Evolutionary conservation across 169 alveolate genomes (phyloP).

Genomic region (Plasmodium blacklocki): DNA sequence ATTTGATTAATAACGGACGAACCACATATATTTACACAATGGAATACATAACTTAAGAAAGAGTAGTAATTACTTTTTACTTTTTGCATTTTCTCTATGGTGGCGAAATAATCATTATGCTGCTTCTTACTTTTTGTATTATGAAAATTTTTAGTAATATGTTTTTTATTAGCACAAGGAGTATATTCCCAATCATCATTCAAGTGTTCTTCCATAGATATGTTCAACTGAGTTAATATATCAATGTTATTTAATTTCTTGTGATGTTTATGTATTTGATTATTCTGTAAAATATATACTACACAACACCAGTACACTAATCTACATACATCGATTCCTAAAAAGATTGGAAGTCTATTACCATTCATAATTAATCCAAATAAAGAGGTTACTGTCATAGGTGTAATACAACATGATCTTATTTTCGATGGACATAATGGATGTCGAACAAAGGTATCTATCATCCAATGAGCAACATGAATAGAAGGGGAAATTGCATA

Average conservation of each 20-base stretch:
- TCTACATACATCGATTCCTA: constrained; percentile 89
- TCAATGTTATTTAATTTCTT: constrained; percentile 52
- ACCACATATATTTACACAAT: constrained; percentile 61
- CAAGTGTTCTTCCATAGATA: background rate
- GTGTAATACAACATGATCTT: constrained; percentile 82
- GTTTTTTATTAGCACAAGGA: background rate
- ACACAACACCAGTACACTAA: constrained; percentile 86
- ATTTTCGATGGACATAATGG: constrained; percentile 90
- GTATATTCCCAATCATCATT: background rate
- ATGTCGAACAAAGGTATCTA: constrained; percentile 90
- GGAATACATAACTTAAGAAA: constrained; percentile 35
- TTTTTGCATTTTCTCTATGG: constrained; percentile 10
- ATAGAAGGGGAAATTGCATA: constrained; percentile 86
- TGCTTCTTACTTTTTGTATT: background rate
- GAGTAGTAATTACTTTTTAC: constrained; percentile 50
- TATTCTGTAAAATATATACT: constrained; percentile 34
- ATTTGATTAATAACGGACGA: constrained; percentile 67
- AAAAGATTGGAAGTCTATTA: constrained; percentile 88
- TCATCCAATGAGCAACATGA: constrained; percentile 91
- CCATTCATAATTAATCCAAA: constrained; percentile 89
- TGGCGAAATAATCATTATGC: background rate
- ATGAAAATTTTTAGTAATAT: background rate
- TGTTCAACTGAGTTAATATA: constrained; percentile 48
- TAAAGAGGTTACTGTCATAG: constrained; percentile 83
- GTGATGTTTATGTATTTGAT: constrained; percentile 11